Evolutionary conservation across 2,329 filamentous ascomycete species (phyloP).

Genomic region (Lasiodiplodia gonubiensis): DNA sequence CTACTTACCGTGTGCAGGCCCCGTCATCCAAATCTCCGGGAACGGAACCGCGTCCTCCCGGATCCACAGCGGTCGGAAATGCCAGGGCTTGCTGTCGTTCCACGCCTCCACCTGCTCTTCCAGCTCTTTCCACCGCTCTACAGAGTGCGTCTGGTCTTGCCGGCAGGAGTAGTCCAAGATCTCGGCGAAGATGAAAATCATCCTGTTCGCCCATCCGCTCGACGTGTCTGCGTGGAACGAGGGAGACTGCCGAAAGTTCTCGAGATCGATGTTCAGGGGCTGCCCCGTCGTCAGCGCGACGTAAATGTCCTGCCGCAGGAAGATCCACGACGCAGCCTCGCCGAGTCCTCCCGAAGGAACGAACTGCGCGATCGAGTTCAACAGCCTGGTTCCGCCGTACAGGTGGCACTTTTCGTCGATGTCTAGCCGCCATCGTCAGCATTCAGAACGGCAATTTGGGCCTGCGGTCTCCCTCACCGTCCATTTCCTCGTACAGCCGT

Average conservation of each 20-base stretch:
- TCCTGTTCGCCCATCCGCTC: slow-evolving; percentile 42
- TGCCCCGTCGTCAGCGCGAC: slow-evolving; percentile 46
- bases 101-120: slow-evolving; percentile 41
- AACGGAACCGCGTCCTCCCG: slow-evolving; percentile 17
- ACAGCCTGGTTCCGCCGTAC: slow-evolving; percentile 46
- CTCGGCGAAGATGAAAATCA: slow-evolving; percentile 40
- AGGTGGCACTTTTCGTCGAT: slow-evolving; percentile 49
- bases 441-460: no score
- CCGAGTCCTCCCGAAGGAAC: slow-evolving; percentile 47
- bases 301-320: slow-evolving; percentile 50
- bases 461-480: slow-evolving; percentile 32
- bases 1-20: slow-evolving; percentile 21
- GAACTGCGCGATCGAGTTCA: slow-evolving; percentile 48
- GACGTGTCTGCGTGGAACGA: slow-evolving; percentile 41
- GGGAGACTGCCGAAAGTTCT: slow-evolving; percentile 39
- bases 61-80: slow-evolving; percentile 35
- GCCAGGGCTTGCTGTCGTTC: slow-evolving; percentile 41
- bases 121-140: slow-evolving; percentile 39
- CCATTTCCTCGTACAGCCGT: slow-evolving; percentile 57
- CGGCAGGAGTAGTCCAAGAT: slow-evolving; percentile 38
- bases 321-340: slow-evolving; percentile 50
- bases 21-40: slow-evolving; percentile 26
- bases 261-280: slow-evolving; percentile 39
- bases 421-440: slow-evolving; percentile 26
- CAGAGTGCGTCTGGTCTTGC: slow-evolving; percentile 33